Conservation (phyloP, 129 eudicot genomes). For the Heracleum sosnowskyi region DNA sequence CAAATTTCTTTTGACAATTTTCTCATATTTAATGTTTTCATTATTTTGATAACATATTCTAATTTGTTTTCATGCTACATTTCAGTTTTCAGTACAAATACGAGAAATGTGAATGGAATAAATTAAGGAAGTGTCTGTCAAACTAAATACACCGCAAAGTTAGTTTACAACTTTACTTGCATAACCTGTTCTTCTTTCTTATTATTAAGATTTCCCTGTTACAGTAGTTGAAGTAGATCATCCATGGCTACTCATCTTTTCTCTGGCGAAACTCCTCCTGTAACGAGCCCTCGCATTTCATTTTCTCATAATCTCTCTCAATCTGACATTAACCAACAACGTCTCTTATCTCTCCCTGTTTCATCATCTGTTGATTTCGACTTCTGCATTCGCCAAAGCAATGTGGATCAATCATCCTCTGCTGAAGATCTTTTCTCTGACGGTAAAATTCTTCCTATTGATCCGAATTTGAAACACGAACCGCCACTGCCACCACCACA, state of each 20-base stretch:
- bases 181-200: background rate
- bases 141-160: background rate
- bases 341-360: constrained; percentile 32
- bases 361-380: constrained; percentile 57
- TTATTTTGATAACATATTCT: no score
- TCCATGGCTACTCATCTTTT: constrained; percentile 63
- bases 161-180: background rate
- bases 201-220: background rate
- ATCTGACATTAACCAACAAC: constrained; percentile 46
- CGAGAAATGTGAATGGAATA: background rate
- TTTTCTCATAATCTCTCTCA: constrained; percentile 70
- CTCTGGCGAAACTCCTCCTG: constrained; percentile 26
- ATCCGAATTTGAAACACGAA: background rate
- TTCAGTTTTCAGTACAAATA: background rate
- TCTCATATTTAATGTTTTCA: no score
- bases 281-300: constrained; percentile 68
- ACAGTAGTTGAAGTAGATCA: background rate
- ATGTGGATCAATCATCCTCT: constrained; percentile 39
- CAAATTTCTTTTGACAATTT: no score
- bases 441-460: constrained; percentile 60
- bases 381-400: constrained; percentile 43
- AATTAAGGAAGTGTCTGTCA: background rate
- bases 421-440: constrained; percentile 83
- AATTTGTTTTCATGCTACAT: no score
- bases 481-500: background rate